phyloP scores from a whole-genome alignment of 257 asterid genomes.

The Solanum etuberosum region DNA sequence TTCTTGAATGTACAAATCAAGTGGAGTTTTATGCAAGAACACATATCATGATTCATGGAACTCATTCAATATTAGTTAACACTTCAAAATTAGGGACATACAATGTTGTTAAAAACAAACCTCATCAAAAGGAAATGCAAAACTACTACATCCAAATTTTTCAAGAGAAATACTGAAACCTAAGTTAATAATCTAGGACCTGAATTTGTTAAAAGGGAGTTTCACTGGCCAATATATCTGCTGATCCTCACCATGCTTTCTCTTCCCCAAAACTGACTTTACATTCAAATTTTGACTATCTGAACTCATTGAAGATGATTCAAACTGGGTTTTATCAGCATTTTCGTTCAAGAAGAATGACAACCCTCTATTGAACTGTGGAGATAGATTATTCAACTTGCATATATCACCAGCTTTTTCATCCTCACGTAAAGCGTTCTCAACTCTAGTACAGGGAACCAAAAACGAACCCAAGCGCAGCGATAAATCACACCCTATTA shows the following conservation, averaged over 20 bases:
- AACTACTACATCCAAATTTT: neutral
- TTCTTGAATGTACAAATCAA: neutral
- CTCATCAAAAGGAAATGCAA: neutral
- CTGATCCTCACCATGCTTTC: constrained; percentile 13
- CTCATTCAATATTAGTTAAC: neutral
- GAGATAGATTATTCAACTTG: constrained; percentile 12
- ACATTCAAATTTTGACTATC: constrained; percentile 7
- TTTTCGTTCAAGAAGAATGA: constrained; percentile 9
- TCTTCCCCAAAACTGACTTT: constrained; percentile 4
- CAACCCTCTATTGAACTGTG: constrained; percentile 8
- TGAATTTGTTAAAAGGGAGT: constrained; percentile 12
- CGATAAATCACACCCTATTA: constrained; percentile 60
- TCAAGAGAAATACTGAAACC: constrained; percentile 1
- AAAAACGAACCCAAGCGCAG: constrained; percentile 57
- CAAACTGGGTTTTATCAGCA: neutral
- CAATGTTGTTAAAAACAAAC: neutral
- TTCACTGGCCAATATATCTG: constrained; percentile 13
- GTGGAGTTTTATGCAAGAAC: neutral
- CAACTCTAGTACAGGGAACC: constrained; percentile 19
- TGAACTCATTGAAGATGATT: constrained; percentile 2
- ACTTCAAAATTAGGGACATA: neutral
- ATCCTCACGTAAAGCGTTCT: constrained; percentile 13
- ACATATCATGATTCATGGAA: neutral
- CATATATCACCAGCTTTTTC: constrained; percentile 7
- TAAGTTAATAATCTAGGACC: neutral